Evolutionary conservation across 768 basidiomycete genomes (phyloP).

Genomic region (Lanmaoa pseudosensibilis): DNA sequence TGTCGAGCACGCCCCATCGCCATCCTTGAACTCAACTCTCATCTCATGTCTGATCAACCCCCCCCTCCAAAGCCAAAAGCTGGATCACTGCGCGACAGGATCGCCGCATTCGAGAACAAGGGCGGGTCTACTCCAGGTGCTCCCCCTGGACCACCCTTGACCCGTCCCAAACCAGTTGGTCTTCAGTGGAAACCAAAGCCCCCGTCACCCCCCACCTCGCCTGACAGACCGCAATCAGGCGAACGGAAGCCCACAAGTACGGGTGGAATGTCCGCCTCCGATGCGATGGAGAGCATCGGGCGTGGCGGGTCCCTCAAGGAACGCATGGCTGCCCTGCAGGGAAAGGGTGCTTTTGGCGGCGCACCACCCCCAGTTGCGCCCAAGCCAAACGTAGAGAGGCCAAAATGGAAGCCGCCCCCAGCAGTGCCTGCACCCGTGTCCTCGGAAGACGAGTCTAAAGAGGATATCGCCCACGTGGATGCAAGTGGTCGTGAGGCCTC

Average conservation of each 20-base stretch:
- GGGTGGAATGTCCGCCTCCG: conserved; percentile 73
- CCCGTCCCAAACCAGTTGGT: conserved; percentile 59
- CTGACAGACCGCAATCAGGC: conserved; percentile 12
- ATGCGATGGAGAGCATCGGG: conserved; percentile 85
- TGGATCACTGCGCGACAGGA: conserved; percentile 82
- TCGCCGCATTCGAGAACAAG: conserved; percentile 80
- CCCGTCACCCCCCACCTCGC: conserved; percentile 44
- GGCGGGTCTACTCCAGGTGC: conserved; percentile 29
- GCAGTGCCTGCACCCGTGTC: conserved; percentile 40
- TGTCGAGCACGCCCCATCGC: conserved; percentile 20
- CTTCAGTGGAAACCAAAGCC: conserved; percentile 73
- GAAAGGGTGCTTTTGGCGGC: conserved; percentile 73
- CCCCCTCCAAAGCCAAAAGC: conserved; percentile 63
- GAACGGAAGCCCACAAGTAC: conserved; percentile 27
- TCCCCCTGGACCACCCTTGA: conserved; percentile 30
- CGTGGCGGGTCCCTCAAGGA: conserved; percentile 84
- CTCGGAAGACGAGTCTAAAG: conserved; percentile 45
- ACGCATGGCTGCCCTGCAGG: conserved; percentile 92
- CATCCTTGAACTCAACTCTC: conserved; percentile 17
- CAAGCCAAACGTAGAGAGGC: conserved; percentile 58
- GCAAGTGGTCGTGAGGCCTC: conserved; percentile 28
- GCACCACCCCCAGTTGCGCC: conserved; percentile 48
- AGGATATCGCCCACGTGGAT: conserved; percentile 17
- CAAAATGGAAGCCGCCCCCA: conserved; percentile 87
- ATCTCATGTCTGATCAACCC: conserved; percentile 59